Evolutionary conservation across 1,284 basidiomycete species (phyloP), one percentile per base, ranked within the genome.

Genomic region (Ustilago cynodontis): DNA sequence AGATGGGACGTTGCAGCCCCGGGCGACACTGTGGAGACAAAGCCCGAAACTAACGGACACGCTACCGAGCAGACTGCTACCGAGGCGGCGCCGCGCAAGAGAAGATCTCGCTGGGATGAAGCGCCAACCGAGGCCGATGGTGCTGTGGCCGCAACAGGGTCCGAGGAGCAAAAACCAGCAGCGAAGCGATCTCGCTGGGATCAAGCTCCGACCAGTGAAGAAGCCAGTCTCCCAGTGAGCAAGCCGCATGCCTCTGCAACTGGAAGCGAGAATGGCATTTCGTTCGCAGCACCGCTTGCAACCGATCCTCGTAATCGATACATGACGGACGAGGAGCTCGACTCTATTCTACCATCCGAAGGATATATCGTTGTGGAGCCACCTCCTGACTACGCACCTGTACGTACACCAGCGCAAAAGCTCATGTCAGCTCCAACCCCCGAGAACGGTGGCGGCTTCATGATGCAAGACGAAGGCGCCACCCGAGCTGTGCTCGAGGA

Each of bases 301-400:
- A 39, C 59, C 29, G 95, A 98, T 87, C 95, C 95, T 83, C 92
- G 97, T 84, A 98, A 98, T 83, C 91, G 94, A 18, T 95, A 93
- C 82, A 91, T 99, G 59, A 91, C 93, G 6, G 96, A 99, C 86
- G 95, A 98, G 84, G 97, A 99, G 88, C 91, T 99, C 59, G 92
- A 99, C 81, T 91, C 91, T 33, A 89, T 98, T 67, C 91, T 99
- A 50, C 97, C 96, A 20, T 88, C 91, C 5, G 89, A 90, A 59
- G 97, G 97, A 52, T 99, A 98, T 87, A 89, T 90, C 73, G 93
- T 98, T 77, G 94, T 98, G 79, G 91, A 93, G 53, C 94, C 96
- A 70, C 97, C 97, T 28, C 92, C 94, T 45, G 95, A 94, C 65
- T 99, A 99, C 88, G 92, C 92, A 52, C 93, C 94, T 20, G 89